Base-by-base conservation (phyloP, 371 early-diverging fungal genomes). In the Haplosporangium sp. region DNA sequence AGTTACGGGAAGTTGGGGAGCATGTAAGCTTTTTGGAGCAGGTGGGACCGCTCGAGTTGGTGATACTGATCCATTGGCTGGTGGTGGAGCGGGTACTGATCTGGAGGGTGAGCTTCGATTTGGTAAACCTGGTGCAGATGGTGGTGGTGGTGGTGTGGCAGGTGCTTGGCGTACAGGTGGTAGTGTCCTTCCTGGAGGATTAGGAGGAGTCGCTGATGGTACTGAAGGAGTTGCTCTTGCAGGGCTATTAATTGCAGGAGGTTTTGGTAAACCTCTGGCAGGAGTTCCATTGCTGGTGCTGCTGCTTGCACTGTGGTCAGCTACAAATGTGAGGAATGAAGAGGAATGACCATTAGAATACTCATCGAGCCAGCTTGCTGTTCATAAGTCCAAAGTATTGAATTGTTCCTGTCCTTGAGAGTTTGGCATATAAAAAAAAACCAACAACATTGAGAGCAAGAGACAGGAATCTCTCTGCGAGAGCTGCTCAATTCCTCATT, bases 61-160 rank as follows among this genome's bases (percentile, higher is more conserved):
- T 0, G 82, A 70, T 63, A 50, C 65, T 7, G 63, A 40, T 61
- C 75, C 73, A 52, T 75, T 60, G 69, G 42, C 69, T 42, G 83
- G 83, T 45, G 86, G 86, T 59, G 74, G 62, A 62, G 83, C 67
- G 35, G 76, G 77, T 1, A 70, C 69, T 57, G 61, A 67, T 42
- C 70, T 68, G 58, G 65, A 72, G 52, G 79, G 79, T 35, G 72
- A 77, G 66, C 70, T 61, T 39, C 69, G 74, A 68, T 59, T 74
- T 27, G 75, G 72, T 62, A 67, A 38, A 19, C 67, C 57, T 2
- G 84, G 76, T n/a, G 85, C 82, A 15, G 67, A 67, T 45, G 81
- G 76, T 45, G 81, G 76, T 45, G 84, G 63, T 37, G 87, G 82
- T 19, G 83, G 85, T 9, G 85, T 76, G 13, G 66, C 59, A 42